Conservation (phyloP, 306 rosid genomes). For the Spatholobus suberectus region DNA sequence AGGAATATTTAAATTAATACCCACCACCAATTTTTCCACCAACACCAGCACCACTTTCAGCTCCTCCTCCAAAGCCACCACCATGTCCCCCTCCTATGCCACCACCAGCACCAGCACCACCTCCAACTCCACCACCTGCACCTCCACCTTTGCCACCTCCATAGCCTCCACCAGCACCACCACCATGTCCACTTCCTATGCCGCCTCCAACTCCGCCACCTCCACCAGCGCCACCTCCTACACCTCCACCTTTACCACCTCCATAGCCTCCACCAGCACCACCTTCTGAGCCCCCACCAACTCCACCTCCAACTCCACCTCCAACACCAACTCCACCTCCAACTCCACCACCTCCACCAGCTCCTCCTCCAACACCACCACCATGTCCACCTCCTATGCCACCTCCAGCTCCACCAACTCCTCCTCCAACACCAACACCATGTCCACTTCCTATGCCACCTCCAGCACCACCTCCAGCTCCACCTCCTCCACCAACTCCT, state of each 20-base stretch:
- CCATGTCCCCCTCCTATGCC: neutral
- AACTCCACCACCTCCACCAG: neutral
- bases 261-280: neutral
- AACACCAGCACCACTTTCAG: neutral
- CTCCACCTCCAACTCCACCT: neutral
- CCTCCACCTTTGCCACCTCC: neutral
- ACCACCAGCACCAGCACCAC: neutral
- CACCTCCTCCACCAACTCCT: neutral
- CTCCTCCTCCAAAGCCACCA: neutral
- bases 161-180: neutral
- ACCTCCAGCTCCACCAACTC: neutral
- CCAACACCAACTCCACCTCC: neutral
- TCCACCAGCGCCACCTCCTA: neutral
- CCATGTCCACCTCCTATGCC: neutral
- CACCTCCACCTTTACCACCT: slow-evolving; percentile 4
- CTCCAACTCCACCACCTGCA: neutral
- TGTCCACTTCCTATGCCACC: neutral
- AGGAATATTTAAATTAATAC: neutral
- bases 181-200: neutral
- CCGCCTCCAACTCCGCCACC: slow-evolving; percentile 6
- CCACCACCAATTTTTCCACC: slow-evolving; percentile 34
- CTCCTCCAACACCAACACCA: neutral
- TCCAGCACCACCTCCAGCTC: neutral
- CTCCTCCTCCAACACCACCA: neutral
- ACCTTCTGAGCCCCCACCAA: slow-evolving; percentile 1